These are phyloP conservation scores for Coleophoma eucalyptorum DNA, from an alignment of 2,329 filamentous ascomycete genomes.

Conservation along the genomic window DNA sequence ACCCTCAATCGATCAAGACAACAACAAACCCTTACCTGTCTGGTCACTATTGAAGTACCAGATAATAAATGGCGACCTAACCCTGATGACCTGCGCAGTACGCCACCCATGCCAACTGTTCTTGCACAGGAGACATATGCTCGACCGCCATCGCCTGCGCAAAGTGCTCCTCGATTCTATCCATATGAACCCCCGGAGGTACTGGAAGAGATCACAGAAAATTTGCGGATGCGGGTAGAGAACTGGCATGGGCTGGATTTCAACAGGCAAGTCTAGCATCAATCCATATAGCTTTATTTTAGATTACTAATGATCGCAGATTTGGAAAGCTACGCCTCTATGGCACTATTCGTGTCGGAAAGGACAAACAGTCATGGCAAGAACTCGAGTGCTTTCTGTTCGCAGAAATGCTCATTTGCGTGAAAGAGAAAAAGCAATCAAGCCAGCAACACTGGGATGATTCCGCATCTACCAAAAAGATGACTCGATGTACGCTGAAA, in stretches of 20 bases:
- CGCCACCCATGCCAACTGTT: conserved; percentile 35
- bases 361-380: conserved; percentile 96
- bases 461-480: conserved; percentile 53
- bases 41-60: conserved; percentile 90
- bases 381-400: conserved; percentile 97
- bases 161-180: conserved; percentile 50
- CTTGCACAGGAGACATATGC: conserved; percentile 50
- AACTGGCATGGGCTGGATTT: conserved; percentile 99
- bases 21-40: conserved; percentile 90
- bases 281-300: conserved; percentile 8
- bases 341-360: conserved; percentile 87
- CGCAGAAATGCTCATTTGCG: conserved; percentile 98
- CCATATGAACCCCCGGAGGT: conserved; percentile 74
- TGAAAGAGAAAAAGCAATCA: conserved; percentile 85
- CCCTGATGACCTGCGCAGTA: conserved; percentile 69
- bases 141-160: conserved; percentile 54
- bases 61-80: conserved; percentile 89
- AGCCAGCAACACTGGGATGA: conserved; percentile 64
- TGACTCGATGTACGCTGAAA: conserved; percentile 82
- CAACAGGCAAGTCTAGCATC: conserved; percentile 50
- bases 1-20: conserved; percentile 88
- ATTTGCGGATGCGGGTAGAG: conserved; percentile 81
- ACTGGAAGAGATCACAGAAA: conserved; percentile 82
- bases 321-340: conserved; percentile 92
- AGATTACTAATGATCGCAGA: conserved; percentile 34